phyloP scores from a whole-genome alignment of 2,329 filamentous ascomycete genomes.

The Colletotrichum sublineola region DNA sequence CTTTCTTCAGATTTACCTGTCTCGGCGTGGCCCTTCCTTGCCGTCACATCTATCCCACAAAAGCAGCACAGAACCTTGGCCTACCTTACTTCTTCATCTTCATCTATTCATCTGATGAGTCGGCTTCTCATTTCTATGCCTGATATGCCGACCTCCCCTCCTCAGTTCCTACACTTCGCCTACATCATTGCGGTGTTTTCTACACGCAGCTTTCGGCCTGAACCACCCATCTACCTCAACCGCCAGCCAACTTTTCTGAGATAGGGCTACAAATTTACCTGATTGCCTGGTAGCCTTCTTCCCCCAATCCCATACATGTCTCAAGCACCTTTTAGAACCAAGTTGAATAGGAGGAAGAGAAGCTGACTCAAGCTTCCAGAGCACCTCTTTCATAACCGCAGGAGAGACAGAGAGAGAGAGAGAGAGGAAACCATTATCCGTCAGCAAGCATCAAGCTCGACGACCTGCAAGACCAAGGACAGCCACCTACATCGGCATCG shows the following conservation, averaged over 20 bases:
- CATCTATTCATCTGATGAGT: neutral
- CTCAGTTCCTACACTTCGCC: slow-evolving; percentile 6
- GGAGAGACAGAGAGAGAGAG: neutral
- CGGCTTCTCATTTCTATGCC: neutral
- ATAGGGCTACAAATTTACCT: neutral
- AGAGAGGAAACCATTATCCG: neutral
- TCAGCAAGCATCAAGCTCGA: neutral
- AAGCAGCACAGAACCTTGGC: neutral
- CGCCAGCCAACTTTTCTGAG: slow-evolving; percentile 13
- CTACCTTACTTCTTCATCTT: neutral
- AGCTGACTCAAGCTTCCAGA: slow-evolving; percentile 12
- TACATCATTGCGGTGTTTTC: neutral
- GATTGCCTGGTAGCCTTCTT: neutral
- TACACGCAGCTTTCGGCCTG: neutral
- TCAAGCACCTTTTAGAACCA: slow-evolving; percentile 10
- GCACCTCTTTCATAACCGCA: neutral
- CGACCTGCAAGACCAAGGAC: slow-evolving; percentile 2
- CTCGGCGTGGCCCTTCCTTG: neutral
- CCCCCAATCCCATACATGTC: slow-evolving; percentile 1
- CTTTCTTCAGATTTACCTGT: neutral
- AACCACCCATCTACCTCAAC: slow-evolving; percentile 1
- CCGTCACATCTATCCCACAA: neutral
- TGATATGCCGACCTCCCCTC: neutral
- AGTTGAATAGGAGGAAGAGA: neutral
- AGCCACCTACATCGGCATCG: neutral